Base-by-base conservation (phyloP, 73 alveolate genomes). In the Paramecium primaurelia region DNA sequence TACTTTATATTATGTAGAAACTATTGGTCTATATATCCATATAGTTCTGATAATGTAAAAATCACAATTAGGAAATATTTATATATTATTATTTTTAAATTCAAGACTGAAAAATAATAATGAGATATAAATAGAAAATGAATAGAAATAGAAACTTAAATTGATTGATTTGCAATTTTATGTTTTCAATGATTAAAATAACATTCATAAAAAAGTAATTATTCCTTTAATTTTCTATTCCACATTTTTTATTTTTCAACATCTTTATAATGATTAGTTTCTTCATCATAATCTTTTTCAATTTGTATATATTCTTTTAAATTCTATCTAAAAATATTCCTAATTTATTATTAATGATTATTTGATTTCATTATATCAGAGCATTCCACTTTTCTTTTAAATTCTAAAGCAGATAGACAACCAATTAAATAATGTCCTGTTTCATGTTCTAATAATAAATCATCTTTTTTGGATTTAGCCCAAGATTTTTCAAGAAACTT, bases 271-370 rank as follows among this genome's bases (percentile, higher is more conserved):
- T 71, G 86, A 32, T 71, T 28, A 12, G 86, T 71, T 34, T 71
- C 86, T 8, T 71, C 58, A 30, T 71, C 86, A 71, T 71, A 71
- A 71, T 71, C 58, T 40, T 36, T 71, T 36, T 71, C 86, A 12
- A 71, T 71, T 71, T 71, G 42, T 22, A 71, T 18, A 1, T 26
- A 71, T 32, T 28, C 28, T 32, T 16, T 71, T 32, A 71, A 30
- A 25, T 26, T 34, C 28, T 71, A 6, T 34, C 8, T 28, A 71
- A 71, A 71, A 11, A 71, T 18, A 9, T 1, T 71, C 59, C 42
- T 71, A 14, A 71, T 71, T 28, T 71, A 32, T 26, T 32, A 28
- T 71, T 71, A 8, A 16, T 34, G 49, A 32, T 75, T 34, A 32
- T 22, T 37, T 5, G 18, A n/a, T 12, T 16, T 37, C 12, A 34